Evolutionary conservation across 1,284 basidiomycete species (phyloP), one percentile per base, ranked within the genome.

Genomic region (Neotropicomus parvogracilis): DNA sequence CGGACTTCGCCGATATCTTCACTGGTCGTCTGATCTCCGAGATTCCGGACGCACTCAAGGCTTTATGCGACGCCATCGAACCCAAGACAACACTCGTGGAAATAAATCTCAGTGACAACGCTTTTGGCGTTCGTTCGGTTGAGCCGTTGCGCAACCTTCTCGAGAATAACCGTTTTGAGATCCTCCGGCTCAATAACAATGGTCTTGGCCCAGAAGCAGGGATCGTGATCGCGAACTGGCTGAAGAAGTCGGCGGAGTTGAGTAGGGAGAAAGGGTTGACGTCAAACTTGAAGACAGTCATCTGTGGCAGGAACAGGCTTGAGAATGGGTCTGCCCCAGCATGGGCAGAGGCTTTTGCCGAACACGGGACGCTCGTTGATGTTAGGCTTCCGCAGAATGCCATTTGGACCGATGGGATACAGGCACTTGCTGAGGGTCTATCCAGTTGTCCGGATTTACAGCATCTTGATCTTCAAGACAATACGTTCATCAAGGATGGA

Each of bases 1-100:
- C 93, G 57, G 88, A 98, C 74, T 90, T 98, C 58, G 90, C 93
- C 40, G 97, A 98, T 72, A 95, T 99, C 71, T 99, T 99, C 73
- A 98, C 95, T 10, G 92, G 95, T 42, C 88, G 97, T 52, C 79
- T 97, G 58, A 98, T 98, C 73, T 79, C 83, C 53, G 95, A 99
- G 71, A 98, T 99, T 64, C 97, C 97, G 4, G 81, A 77, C 58
- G 91, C 95, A 3, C 83, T 99, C 37, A 79, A 84, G 32, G 88
- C 91, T 27, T 81, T 99, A 58, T 97, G 94, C 68, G 81, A 92
- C 61, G 84, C 92, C 13, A 81, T 99, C 49, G 84, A 83, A 55
- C 77, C 83, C 58, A 89, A 91, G 64, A 78, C 83, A 7, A 80
- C 83, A 9, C 85, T 99, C 27, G 76, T 89, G 43, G 91, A 94